Base-by-base conservation (phyloP, 2,329 filamentous ascomycete species). In the Bipolaris zeicola region DNA sequence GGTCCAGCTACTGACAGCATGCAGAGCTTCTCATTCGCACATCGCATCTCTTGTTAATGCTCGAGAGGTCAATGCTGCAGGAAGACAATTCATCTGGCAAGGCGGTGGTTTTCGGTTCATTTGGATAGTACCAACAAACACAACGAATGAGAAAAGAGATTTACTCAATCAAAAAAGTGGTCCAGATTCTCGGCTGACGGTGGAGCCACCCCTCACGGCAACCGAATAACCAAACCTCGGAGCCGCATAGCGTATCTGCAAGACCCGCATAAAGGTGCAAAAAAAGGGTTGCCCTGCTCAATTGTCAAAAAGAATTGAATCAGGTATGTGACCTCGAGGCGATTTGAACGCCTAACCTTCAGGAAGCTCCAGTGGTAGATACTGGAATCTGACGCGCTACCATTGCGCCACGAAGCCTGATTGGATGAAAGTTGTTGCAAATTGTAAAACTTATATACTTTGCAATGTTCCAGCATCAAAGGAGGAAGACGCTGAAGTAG, bases 41-140 rank as follows among this genome's bases (percentile, higher is more conserved):
- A 5, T 72, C 68, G 13, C 66, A 73, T 58, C 64, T 73, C 11
- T 54, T 72, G 0, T 58, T 71, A 2, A 86, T 83, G 55, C 77
- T 90, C 22, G 91, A 95, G 69, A 80, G 84, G 68, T 87, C 87
- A 1, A 78, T 85, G 54, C 78, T 82, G 47, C 84, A 89, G 66
- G 83, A 89, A 62, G 77, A 83, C 45, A 81, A 81, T 43, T 78
- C 82, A 58, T 82, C 83, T 70, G 87, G 86, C 75, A 90, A 88
- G 76, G 87, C 88, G 51, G 80, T 92, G 52, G 80, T 89, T 39
- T 87, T 89, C 74, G 82, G 85, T 48, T 82, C 82, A 5, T 79
- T 78, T 48, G 72, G 72, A 16, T 69, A 63, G 45, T 38, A 13
- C 31, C 37, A 46, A 10, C 18, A 47, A 38, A 28, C 26, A 39